phyloP scores from a whole-genome alignment of 768 basidiomycete species.

The Postia placenta region DNA sequence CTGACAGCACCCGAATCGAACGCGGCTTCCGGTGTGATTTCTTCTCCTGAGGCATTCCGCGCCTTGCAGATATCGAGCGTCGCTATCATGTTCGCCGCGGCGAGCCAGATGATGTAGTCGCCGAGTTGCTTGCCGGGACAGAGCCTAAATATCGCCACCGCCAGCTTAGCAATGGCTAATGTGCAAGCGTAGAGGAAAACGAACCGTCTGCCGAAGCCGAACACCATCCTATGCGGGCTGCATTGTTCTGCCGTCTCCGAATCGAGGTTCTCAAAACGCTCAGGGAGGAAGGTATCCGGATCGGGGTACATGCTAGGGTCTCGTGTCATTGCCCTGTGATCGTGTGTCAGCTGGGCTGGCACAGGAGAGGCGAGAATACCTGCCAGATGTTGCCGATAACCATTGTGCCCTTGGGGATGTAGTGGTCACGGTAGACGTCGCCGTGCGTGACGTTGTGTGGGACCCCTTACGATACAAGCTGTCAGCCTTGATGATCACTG shows the following conservation, averaged over 20 bases:
- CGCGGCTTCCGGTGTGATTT: slow-evolving; percentile 31
- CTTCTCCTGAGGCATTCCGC: slow-evolving; percentile 36
- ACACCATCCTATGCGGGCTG: slow-evolving; percentile 44
- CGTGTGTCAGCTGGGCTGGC: no score
- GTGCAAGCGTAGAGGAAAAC: neutral
- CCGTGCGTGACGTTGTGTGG: neutral
- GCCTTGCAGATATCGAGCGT: slow-evolving; percentile 39
- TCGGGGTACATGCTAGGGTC: slow-evolving; percentile 29
- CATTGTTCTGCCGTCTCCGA: slow-evolving; percentile 20
- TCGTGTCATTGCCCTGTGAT: slow-evolving; percentile 26
- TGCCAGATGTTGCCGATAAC: neutral
- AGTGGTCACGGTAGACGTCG: no score
- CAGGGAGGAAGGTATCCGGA: slow-evolving; percentile 42
- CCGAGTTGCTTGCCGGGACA: slow-evolving; percentile 54
- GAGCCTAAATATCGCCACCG: slow-evolving; percentile 32
- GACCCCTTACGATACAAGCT: no score
- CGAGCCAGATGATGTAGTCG: slow-evolving; percentile 40
- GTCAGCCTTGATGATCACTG: no score
- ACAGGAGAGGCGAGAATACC: neutral
- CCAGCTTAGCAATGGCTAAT: neutral
- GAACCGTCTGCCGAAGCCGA: slow-evolving; percentile 48
- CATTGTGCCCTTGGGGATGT: neutral
- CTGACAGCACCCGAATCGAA: slow-evolving; percentile 41
- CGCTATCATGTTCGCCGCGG: slow-evolving; percentile 38
- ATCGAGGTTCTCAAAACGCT: slow-evolving; percentile 38